Evolutionary conservation across 208 protist genomes (phyloP).

Genomic region (Leishmania martiniquensis): DNA sequence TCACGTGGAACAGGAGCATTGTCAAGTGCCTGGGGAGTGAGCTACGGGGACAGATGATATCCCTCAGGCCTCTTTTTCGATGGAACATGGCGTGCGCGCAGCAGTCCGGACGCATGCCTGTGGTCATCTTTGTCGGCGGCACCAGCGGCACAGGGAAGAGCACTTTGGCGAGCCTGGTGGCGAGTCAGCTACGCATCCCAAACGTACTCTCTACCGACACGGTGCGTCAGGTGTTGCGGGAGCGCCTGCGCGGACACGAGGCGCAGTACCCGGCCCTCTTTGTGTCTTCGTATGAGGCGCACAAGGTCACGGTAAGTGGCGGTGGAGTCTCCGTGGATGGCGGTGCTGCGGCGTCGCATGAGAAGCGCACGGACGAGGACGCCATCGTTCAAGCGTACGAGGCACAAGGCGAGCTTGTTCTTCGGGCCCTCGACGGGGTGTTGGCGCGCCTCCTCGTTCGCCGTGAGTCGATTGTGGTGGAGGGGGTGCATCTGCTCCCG

Average conservation of each 20-base stretch:
- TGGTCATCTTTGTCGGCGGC: constrained; percentile 91
- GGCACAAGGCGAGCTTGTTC: constrained; percentile 24
- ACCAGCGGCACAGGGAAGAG: constrained; percentile 94
- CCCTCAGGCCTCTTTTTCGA: constrained; percentile 37
- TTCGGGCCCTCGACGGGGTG: constrained; percentile 20
- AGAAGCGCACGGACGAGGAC: not conserved
- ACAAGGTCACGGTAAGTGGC: constrained; percentile 13
- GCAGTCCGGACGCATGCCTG: constrained; percentile 56
- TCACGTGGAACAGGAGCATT: constrained; percentile 12
- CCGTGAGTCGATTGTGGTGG: constrained; percentile 54
- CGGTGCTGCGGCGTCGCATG: not conserved
- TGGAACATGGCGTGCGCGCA: constrained; percentile 40
- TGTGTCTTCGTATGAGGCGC: constrained; percentile 69
- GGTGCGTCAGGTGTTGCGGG: constrained; percentile 86
- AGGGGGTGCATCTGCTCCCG: constrained; percentile 66
- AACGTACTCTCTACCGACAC: constrained; percentile 93
- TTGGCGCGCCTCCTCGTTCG: constrained; percentile 10
- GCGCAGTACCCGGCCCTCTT: constrained; percentile 51
- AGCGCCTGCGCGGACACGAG: constrained; percentile 28
- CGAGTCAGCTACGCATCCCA: constrained; percentile 76
- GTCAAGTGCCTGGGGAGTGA: constrained; percentile 26
- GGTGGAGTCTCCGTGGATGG: not conserved
- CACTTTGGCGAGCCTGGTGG: constrained; percentile 84
- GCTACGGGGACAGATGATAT: constrained; percentile 56
- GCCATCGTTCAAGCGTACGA: constrained; percentile 16